phyloP scores from a whole-genome alignment of 768 basidiomycete species.

The Royoungia palumana region DNA sequence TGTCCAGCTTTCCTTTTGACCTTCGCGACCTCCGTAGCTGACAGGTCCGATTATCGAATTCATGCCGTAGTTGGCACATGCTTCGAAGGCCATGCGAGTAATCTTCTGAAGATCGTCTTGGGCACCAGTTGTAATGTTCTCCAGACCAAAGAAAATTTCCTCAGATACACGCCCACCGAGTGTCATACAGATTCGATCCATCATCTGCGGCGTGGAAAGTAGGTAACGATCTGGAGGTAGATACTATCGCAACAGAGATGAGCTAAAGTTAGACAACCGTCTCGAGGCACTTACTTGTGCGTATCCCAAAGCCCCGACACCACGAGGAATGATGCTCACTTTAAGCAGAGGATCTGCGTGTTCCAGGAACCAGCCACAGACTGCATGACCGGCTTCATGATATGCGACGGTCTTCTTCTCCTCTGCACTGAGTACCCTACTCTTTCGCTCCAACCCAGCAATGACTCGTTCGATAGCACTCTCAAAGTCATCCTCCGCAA shows the following conservation, averaged over 20 bases:
- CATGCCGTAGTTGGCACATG: conserved; percentile 96
- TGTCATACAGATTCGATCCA: conserved; percentile 97
- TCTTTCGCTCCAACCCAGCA: conserved; percentile 95
- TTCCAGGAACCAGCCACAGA: conserved; percentile 98
- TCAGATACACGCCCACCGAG: conserved; percentile 97
- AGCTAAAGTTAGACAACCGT: conserved; percentile 5
- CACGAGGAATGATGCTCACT: conserved; percentile 97
- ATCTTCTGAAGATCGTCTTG: conserved; percentile 99
- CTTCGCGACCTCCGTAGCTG: conserved; percentile 88
- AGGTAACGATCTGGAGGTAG: conserved; percentile 95
- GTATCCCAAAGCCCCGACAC: conserved; percentile 93
- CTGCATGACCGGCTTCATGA: conserved; percentile 98
- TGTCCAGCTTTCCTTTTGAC: conserved; percentile 82
- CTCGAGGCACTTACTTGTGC: conserved; percentile 63
- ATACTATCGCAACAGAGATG: conserved; percentile 50
- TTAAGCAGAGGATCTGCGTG: conserved; percentile 96
- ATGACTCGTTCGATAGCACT: conserved; percentile 98
- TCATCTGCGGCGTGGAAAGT: conserved; percentile 90
- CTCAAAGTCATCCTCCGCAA: conserved; percentile 87
- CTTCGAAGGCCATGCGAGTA: conserved; percentile 96
- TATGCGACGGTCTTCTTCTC: conserved; percentile 99
- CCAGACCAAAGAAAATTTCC: conserved; percentile 92
- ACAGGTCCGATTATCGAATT: conserved; percentile 92
- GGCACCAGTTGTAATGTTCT: conserved; percentile 95
- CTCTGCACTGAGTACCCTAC: conserved; percentile 84